Conservation (phyloP, 495 filamentous ascomycete species). For the Extremus antarcticus region DNA sequence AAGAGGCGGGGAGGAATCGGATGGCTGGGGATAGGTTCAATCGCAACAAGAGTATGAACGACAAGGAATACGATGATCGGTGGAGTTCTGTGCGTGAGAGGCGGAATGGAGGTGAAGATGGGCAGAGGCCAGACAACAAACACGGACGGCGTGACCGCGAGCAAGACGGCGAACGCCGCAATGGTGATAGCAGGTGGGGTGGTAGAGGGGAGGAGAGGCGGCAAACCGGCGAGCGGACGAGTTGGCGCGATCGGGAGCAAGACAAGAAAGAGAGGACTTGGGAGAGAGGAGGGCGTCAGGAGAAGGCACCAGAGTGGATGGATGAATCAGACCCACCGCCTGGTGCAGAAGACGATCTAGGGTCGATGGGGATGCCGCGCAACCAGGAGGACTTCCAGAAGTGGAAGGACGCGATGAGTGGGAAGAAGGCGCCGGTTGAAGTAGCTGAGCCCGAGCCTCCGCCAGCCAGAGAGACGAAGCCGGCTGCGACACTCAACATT, state of each 20-base stretch:
- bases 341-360: slow-evolving; percentile 9
- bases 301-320: slow-evolving; percentile 51
- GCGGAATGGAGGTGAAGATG: slow-evolving; percentile 45
- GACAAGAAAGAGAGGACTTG: slow-evolving; percentile 61
- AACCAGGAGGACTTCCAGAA: slow-evolving; percentile 89
- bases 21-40: slow-evolving; percentile 23
- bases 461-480: slow-evolving; percentile 24
- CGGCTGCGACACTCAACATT: slow-evolving; percentile 44
- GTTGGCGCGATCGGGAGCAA: slow-evolving; percentile 26
- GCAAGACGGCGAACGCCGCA: slow-evolving; percentile 48
- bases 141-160: slow-evolving; percentile 42
- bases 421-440: slow-evolving; percentile 21
- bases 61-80: slow-evolving; percentile 39
- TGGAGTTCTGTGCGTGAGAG: slow-evolving; percentile 48
- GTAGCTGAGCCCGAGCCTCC: background rate
- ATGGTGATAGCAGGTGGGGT: slow-evolving; percentile 16
- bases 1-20: slow-evolving; percentile 20
- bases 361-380: slow-evolving; percentile 31
- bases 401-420: slow-evolving; percentile 91
- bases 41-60: slow-evolving; percentile 32
- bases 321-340: slow-evolving; percentile 18
- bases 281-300: slow-evolving; percentile 21
- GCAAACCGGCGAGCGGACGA: slow-evolving; percentile 16
- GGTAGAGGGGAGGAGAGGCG: slow-evolving; percentile 12
- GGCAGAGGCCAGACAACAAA: slow-evolving; percentile 44